Conservation (phyloP, 2,329 filamentous ascomycete species). For the Venturiaceae sp. region DNA sequence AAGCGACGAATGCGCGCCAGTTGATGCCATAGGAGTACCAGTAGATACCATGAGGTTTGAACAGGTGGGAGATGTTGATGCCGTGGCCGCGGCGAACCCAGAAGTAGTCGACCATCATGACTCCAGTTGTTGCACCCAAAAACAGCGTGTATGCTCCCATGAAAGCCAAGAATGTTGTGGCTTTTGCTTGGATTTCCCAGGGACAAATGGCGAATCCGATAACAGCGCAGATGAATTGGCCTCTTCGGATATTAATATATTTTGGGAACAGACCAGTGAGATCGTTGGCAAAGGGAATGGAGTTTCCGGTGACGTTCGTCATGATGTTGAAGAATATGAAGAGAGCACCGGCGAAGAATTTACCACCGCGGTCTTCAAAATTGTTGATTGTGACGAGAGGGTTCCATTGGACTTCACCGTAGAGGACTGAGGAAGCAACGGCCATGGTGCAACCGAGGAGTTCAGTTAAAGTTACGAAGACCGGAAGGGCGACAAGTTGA, state of each 20-base stretch:
- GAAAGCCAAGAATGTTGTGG: constrained; percentile 10
- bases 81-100: constrained; percentile 12
- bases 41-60: constrained; percentile 19
- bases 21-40: constrained; percentile 24
- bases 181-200: constrained; percentile 12
- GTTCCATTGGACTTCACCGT: constrained; percentile 10
- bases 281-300: constrained; percentile 23
- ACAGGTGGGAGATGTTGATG: constrained; percentile 14
- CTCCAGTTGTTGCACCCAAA: constrained; percentile 14
- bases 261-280: constrained; percentile 31
- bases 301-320: constrained; percentile 19
- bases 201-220: constrained; percentile 18
- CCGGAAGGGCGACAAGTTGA: constrained; percentile 23
- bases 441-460: constrained; percentile 12
- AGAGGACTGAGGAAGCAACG: constrained; percentile 8
- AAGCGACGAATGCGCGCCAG: constrained; percentile 22
- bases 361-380: constrained; percentile 13
- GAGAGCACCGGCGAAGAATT: constrained; percentile 16
- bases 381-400: constrained; percentile 14
- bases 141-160: constrained; percentile 17
- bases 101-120: constrained; percentile 10
- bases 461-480: constrained; percentile 14
- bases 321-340: constrained; percentile 17
- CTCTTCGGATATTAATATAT: constrained; percentile 16
- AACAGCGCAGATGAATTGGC: constrained; percentile 1